phyloP scores from a whole-genome alignment of 2,329 filamentous ascomycete genomes.

The Aureobasidium lini region DNA sequence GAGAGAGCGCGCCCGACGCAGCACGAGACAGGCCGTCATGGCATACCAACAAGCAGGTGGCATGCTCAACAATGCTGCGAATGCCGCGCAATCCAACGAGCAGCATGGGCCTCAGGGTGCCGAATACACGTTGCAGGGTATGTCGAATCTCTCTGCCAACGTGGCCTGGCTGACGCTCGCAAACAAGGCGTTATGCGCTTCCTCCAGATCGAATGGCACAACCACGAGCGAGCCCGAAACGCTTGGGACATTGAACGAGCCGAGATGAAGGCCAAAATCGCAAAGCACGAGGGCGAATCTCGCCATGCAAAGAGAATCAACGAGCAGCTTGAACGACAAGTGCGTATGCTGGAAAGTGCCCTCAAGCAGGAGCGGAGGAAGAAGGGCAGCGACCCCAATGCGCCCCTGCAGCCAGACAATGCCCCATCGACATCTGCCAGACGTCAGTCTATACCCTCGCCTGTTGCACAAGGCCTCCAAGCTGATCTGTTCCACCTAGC shows the following conservation, averaged over 20 bases:
- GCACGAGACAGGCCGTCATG: slow-evolving; percentile 38
- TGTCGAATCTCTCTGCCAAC: neutral
- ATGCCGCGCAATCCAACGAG: slow-evolving; percentile 40
- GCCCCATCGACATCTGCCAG: slow-evolving; percentile 20
- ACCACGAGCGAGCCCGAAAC: slow-evolving; percentile 94
- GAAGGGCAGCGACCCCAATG: slow-evolving; percentile 30
- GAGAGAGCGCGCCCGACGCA: neutral
- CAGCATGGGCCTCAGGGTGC: slow-evolving; percentile 51
- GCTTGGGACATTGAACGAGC: slow-evolving; percentile 98
- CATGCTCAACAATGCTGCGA: slow-evolving; percentile 43
- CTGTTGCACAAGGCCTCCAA: neutral
- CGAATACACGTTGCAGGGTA: slow-evolving; percentile 66
- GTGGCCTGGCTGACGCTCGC: neutral
- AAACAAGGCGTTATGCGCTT: slow-evolving; percentile 90
- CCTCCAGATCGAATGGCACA: slow-evolving; percentile 97
- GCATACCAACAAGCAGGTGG: slow-evolving; percentile 64
- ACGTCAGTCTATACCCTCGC: slow-evolving; percentile 18
- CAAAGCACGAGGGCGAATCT: slow-evolving; percentile 82
- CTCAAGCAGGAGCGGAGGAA: slow-evolving; percentile 75
- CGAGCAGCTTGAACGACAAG: slow-evolving; percentile 82
- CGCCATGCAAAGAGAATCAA: slow-evolving; percentile 82
- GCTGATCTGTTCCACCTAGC: slow-evolving; percentile 30
- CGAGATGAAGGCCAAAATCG: slow-evolving; percentile 97
- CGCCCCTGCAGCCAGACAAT: neutral
- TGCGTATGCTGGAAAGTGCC: slow-evolving; percentile 80